Conservation (phyloP, 129 eudicot species). For the Saussurea involucrata region DNA sequence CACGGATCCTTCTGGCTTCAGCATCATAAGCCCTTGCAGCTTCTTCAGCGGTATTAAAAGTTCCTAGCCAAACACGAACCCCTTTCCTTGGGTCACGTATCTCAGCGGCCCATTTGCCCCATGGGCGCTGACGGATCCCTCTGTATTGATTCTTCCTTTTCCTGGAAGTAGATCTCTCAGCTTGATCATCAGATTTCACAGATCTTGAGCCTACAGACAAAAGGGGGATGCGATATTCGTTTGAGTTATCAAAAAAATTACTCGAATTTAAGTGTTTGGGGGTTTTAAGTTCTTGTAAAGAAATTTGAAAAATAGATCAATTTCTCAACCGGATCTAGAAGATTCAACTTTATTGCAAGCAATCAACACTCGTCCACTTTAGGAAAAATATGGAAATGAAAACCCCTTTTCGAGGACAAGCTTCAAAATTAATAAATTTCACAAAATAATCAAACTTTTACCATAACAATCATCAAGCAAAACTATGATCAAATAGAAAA, state of each 20-base stretch:
- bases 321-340: not conserved
- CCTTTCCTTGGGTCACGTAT: slow-evolving; percentile 97
- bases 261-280: not conserved
- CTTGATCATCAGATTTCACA: slow-evolving; percentile 41
- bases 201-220: slow-evolving; percentile 31
- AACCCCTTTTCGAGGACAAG: no score
- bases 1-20: slow-evolving; percentile 89
- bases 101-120: slow-evolving; percentile 99
- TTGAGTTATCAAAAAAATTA: no score
- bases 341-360: not conserved
- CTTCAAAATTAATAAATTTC: no score
- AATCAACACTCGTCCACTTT: not conserved
- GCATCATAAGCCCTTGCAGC: slow-evolving; percentile 96
- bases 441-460: no score
- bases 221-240: not conserved
- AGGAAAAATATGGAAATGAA: not conserved
- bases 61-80: slow-evolving; percentile 95
- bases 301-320: not conserved
- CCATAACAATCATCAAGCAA: not conserved
- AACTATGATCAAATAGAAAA: not conserved
- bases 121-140: slow-evolving; percentile 94
- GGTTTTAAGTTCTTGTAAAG: no score
- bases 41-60: slow-evolving; percentile 93
- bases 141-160: slow-evolving; percentile 84
- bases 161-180: slow-evolving; percentile 57